phyloP scores from a whole-genome alignment of 257 asterid genomes.

The Jaltomata sinuosa region DNA sequence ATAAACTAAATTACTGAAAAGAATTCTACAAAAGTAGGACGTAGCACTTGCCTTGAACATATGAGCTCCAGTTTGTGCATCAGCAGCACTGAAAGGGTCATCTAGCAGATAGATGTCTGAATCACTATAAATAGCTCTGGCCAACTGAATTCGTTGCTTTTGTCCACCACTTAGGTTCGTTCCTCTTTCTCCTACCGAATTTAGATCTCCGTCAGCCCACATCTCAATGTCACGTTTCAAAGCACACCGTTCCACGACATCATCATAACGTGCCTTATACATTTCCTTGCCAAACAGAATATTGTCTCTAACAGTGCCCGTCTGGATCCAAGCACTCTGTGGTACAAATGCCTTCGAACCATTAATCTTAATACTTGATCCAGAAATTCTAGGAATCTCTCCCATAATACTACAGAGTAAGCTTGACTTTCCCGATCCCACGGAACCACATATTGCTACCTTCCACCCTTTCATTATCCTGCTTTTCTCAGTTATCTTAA shows the following conservation, averaged over 20 bases:
- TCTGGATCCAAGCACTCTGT: constrained; percentile 87
- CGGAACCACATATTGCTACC: constrained; percentile 79
- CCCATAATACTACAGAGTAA: constrained; percentile 60
- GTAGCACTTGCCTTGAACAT: constrained; percentile 52
- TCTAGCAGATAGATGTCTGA: constrained; percentile 59
- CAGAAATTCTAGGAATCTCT: constrained; percentile 61
- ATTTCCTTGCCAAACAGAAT: constrained; percentile 76
- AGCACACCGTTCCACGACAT: constrained; percentile 65
- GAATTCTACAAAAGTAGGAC: background rate
- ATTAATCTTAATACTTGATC: constrained; percentile 32
- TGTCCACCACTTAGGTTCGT: constrained; percentile 71
- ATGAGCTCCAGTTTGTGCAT: constrained; percentile 74
- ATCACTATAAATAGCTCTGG: constrained; percentile 65
- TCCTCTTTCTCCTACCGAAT: constrained; percentile 70
- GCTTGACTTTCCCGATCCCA: constrained; percentile 82
- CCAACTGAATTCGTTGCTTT: constrained; percentile 73
- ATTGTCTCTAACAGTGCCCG: constrained; percentile 68
- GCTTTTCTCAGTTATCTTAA: constrained; percentile 35
- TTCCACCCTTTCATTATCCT: constrained; percentile 49
- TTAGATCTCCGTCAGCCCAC: constrained; percentile 62
- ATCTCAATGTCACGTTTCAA: constrained; percentile 52
- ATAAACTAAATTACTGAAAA: background rate
- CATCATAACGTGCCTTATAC: constrained; percentile 38
- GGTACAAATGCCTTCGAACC: constrained; percentile 81
- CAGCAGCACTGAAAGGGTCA: constrained; percentile 86